A percentile compares a stretch with the other conserved stretches of the same genome.
Conservation (phyloP, 306 rosid genomes). For the Fagus sylvatica region DNA sequence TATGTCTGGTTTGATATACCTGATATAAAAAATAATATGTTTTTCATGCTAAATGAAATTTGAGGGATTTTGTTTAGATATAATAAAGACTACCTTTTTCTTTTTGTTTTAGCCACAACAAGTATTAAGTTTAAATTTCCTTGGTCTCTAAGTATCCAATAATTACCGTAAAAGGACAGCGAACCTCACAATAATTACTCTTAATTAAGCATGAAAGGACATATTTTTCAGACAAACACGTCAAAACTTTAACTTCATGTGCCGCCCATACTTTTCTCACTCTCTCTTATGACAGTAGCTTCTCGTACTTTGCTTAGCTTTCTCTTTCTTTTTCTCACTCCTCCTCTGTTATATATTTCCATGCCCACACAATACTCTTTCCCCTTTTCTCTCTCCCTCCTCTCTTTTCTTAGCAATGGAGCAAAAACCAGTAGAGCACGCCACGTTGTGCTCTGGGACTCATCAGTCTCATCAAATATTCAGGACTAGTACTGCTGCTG, state of each 20-base stretch:
- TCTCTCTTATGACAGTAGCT: neutral
- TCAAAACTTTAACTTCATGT: slow-evolving; percentile 44
- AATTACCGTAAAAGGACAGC: no score
- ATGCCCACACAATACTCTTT: slow-evolving; percentile 29
- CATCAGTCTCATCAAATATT: no score
- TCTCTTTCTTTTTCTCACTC: neutral
- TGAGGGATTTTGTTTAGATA: no score
- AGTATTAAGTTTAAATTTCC: no score
- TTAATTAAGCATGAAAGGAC: slow-evolving; percentile 18
- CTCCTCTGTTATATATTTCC: slow-evolving; percentile 34
- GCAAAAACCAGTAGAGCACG: slow-evolving; percentile 11
- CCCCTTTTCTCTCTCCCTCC: slow-evolving; percentile 20
- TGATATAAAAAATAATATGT: no score
- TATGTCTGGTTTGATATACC: no score
- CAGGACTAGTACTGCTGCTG: no score
- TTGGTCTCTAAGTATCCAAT: no score
- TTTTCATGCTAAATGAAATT: no score
- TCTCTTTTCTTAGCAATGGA: slow-evolving; percentile 34
- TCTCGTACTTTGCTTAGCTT: neutral
- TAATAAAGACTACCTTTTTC: no score
- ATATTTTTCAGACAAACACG: slow-evolving; percentile 26
- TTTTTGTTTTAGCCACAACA: no score
- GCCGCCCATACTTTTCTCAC: slow-evolving; percentile 47
- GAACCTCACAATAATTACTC: neutral
- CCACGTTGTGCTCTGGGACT: neutral